Conservation (phyloP, 2,329 filamentous ascomycete species). For the Aureobasidium mangrovei region DNA sequence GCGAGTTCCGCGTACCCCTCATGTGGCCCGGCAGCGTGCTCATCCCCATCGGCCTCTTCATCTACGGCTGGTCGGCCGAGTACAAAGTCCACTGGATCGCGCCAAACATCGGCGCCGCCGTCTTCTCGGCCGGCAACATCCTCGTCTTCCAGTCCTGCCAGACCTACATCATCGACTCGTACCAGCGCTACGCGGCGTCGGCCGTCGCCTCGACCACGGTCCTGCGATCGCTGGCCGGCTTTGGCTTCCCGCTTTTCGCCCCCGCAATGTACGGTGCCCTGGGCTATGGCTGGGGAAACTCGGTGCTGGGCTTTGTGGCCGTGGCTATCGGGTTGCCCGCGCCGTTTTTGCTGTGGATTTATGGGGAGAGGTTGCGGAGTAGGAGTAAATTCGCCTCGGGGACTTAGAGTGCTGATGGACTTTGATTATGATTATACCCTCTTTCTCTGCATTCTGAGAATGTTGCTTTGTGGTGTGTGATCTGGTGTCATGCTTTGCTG, state of each 20-base stretch:
- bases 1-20: constrained; percentile 40
- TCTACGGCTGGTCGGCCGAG: constrained; percentile 52
- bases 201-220: constrained; percentile 49
- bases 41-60: constrained; percentile 47
- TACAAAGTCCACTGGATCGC: constrained; percentile 49
- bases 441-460: too few species aligned
- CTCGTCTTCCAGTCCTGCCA: constrained; percentile 51
- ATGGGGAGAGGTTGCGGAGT: constrained; percentile 29
- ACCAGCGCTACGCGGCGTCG: constrained; percentile 39
- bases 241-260: constrained; percentile 54
- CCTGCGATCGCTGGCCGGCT: constrained; percentile 47
- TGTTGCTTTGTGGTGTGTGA: too few species aligned
- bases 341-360: constrained; percentile 38
- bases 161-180: constrained; percentile 53
- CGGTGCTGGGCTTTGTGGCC: constrained; percentile 47
- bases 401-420: background rate
- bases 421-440: background rate
- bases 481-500: too few species aligned
- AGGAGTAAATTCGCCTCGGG: constrained; percentile 13
- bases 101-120: constrained; percentile 49
- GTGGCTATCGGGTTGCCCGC: constrained; percentile 44
- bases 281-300: constrained; percentile 44
- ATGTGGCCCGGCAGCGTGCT: constrained; percentile 48
- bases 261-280: constrained; percentile 40
- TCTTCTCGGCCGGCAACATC: constrained; percentile 49